phyloP scores from a whole-genome alignment of 2,329 filamentous ascomycete species.

The Teratosphaeria epicoccoides region DNA sequence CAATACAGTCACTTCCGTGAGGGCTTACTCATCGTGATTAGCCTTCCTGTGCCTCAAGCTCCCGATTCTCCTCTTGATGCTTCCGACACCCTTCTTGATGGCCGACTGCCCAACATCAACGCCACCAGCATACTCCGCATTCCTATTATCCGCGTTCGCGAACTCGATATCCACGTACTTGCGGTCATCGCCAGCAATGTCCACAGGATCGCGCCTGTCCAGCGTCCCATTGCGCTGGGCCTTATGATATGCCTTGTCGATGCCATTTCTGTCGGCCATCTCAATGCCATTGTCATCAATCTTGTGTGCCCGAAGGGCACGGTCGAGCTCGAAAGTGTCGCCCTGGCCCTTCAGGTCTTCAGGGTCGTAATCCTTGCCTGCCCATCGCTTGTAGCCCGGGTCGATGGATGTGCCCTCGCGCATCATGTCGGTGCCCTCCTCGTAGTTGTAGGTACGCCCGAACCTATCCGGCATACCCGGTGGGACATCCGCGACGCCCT shows the following conservation, averaged over 20 bases:
- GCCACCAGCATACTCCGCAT: conserved; percentile 9
- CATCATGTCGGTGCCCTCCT: conserved; percentile 82
- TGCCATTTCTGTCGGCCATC: conserved; percentile 31
- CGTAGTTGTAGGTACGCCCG: conserved; percentile 64
- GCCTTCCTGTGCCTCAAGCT: conserved; percentile 32
- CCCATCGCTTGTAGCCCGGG: conserved; percentile 68
- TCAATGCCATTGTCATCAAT: conserved; percentile 32
- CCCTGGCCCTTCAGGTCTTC: conserved; percentile 76
- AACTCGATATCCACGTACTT: conserved; percentile 22
- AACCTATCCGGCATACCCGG: conserved; percentile 57
- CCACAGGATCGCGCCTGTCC: conserved; percentile 22
- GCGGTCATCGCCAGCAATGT: conserved; percentile 24
- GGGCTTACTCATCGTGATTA: conserved; percentile 3
- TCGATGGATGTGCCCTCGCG: conserved; percentile 56
- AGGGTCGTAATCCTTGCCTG: conserved; percentile 58
- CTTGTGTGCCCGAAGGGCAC: conserved; percentile 52
- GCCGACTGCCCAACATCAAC: conserved; percentile 23
- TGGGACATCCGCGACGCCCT: conserved; percentile 68
- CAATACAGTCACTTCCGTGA: not conserved
- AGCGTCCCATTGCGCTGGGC: conserved; percentile 20
- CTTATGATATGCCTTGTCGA: conserved; percentile 27
- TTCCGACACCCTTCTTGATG: conserved; percentile 23
- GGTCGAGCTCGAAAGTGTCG: conserved; percentile 62
- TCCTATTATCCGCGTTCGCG: conserved; percentile 7
- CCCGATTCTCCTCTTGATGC: conserved; percentile 38